Percentiles rank a stretch among this genome's conserved stretches.
These are phyloP conservation scores for Diplocarpon mali DNA, from an alignment of 2,329 filamentous ascomycete genomes.

Conservation along the genomic window DNA sequence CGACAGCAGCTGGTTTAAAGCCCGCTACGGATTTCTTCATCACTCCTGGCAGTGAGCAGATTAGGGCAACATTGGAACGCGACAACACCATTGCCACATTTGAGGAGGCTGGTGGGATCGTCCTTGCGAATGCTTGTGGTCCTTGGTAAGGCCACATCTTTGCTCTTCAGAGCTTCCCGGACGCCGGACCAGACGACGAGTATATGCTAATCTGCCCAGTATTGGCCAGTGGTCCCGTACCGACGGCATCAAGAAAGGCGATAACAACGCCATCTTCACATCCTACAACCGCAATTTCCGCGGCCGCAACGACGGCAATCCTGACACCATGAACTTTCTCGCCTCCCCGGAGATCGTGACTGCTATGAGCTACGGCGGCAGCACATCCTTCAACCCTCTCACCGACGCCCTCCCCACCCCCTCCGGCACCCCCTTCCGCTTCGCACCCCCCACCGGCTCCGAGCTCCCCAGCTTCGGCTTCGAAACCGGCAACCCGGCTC, in stretches of 20 bases:
- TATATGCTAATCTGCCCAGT: conserved; percentile 34
- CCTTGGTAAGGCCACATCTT: background rate
- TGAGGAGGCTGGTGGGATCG: conserved; percentile 71
- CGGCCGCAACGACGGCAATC: conserved; percentile 92
- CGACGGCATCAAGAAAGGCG: conserved; percentile 74
- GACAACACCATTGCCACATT: conserved; percentile 83
- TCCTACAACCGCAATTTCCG: conserved; percentile 99
- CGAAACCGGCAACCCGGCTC: conserved; percentile 61
- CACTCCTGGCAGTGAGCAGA: conserved; percentile 93
- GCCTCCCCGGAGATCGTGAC: conserved; percentile 95
- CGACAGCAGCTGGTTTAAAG: conserved; percentile 76
- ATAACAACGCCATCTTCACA: conserved; percentile 85
- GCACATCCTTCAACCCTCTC: conserved; percentile 91
- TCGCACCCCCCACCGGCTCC: conserved; percentile 64
- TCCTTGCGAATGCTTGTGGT: conserved; percentile 91
- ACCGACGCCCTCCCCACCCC: conserved; percentile 75
- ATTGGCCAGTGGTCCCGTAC: conserved; percentile 94
- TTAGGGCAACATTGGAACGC: conserved; percentile 83
- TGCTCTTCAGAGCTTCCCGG: background rate
- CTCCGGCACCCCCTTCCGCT: conserved; percentile 72
- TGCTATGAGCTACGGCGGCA: conserved; percentile 86
- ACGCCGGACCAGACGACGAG: background rate
- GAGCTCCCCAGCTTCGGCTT: conserved; percentile 56
- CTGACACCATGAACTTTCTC: conserved; percentile 96
- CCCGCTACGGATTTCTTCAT: conserved; percentile 90